Conservation (phyloP, 2,329 filamentous ascomycete genomes). For the Malbranchea cinnamomea region DNA sequence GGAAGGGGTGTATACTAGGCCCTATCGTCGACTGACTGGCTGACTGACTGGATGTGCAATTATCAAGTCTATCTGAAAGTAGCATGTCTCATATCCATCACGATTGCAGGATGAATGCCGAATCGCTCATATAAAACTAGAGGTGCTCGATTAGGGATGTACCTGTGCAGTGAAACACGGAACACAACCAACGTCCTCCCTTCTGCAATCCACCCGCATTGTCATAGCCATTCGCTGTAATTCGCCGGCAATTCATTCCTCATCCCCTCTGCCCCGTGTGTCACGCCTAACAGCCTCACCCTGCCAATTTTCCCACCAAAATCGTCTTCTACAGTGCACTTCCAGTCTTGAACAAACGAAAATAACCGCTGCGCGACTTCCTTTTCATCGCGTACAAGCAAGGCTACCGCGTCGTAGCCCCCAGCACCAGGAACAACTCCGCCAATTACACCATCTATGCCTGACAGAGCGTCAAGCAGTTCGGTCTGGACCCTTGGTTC, state of each 20-base stretch:
- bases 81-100: too few species aligned
- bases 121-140: too few species aligned
- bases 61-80: too few species aligned
- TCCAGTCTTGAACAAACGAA: constrained; percentile 52
- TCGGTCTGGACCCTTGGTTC: constrained; percentile 77
- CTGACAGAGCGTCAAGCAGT: constrained; percentile 59
- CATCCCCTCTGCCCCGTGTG: constrained; percentile 32
- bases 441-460: constrained; percentile 65
- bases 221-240: constrained; percentile 11
- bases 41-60: too few species aligned
- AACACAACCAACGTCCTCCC: too few species aligned
- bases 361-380: constrained; percentile 47
- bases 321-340: constrained; percentile 29
- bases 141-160: too few species aligned
- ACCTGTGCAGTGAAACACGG: too few species aligned
- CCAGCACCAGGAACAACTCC: constrained; percentile 91
- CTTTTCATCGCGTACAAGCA: constrained; percentile 61
- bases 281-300: constrained; percentile 30
- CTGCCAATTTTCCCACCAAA: constrained; percentile 31
- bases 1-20: too few species aligned
- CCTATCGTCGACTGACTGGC: too few species aligned
- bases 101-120: too few species aligned
- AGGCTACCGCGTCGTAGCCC: constrained; percentile 75
- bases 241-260: constrained; percentile 24
- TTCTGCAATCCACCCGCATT: constrained; percentile 28